Evolutionary conservation across 2,329 filamentous ascomycete genomes (phyloP), one percentile per base, ranked within the genome.

Genomic region (Coniochaeta sp.): DNA sequence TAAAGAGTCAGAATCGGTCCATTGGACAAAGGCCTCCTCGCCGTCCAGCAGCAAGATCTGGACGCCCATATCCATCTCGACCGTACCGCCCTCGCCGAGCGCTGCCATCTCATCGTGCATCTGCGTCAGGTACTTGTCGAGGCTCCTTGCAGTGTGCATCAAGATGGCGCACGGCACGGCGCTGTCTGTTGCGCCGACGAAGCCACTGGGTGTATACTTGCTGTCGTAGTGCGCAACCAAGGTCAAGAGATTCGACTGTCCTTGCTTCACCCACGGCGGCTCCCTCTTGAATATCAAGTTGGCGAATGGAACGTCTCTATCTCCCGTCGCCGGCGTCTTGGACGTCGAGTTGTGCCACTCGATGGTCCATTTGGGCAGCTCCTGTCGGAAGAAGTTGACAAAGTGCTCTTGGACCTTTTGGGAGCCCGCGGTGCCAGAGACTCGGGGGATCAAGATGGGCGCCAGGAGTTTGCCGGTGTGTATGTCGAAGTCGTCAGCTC

Each of bases 311-410:
- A 93, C 73, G 42, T 88, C 80, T 59, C 81, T 80, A 61, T 86
- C 80, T 5, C 87, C 86, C 0, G 89, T 90, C 0, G 84, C 84
- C 0, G 93, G 93, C 0, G 93, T 98, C 64, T 81, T 89, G 28
- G 87, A 84, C 0, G 91, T 93, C n/a, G 90, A 92, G 75, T 98
- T 98, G 70, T 99, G 93, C 76, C 90, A 90, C 55, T 87, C 81
- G 54, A 96, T 72, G 4, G 78, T 82, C 95, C 95, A 99, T 40
- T 83, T 77, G 0, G 93, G 92, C 26, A 98, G 83, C 19, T 86
- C 78, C 8, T 78, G 79, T 57, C 75, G 74, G 76, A 98, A 96
- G 81, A 95, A 98, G 71, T 89, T 77, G 68, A 88, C 83, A 69
- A 99, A 91, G 75, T 98, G 93, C 47, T 85, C 81, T 66, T 95